phyloP scores from a whole-genome alignment of 495 filamentous ascomycete species.

The Hypoxylon rickii region DNA sequence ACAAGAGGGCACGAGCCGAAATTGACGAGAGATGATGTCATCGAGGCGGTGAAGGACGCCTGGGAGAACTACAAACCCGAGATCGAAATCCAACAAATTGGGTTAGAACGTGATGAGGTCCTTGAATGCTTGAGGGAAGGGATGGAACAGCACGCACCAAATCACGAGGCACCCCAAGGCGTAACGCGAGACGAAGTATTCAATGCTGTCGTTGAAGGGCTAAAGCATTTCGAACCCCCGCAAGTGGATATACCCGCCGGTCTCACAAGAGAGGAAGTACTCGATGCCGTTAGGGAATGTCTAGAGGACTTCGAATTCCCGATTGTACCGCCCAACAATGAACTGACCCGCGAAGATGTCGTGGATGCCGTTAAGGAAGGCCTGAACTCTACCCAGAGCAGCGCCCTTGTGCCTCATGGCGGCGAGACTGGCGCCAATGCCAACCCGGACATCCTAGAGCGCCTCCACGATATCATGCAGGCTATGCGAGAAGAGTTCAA shows the following conservation, averaged over 20 bases:
- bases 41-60: constrained; percentile 82
- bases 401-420: constrained; percentile 41
- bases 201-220: constrained; percentile 76
- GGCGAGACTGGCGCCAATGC: constrained; percentile 59
- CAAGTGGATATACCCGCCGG: constrained; percentile 65
- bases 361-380: constrained; percentile 60
- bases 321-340: constrained; percentile 49
- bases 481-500: constrained; percentile 70
- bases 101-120: constrained; percentile 85
- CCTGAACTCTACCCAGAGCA: constrained; percentile 43
- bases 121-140: constrained; percentile 83
- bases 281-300: constrained; percentile 75
- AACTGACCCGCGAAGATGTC: constrained; percentile 58
- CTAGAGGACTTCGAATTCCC: constrained; percentile 75
- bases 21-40: constrained; percentile 72
- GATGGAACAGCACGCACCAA: constrained; percentile 72
- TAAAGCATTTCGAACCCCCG: constrained; percentile 76
- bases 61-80: constrained; percentile 93
- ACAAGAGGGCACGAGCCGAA: constrained; percentile 45
- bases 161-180: constrained; percentile 46
- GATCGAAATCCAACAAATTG: constrained; percentile 86
- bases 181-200: constrained; percentile 80
- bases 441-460: no score
- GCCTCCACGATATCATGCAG: constrained; percentile 74
- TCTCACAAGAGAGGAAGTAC: constrained; percentile 78